A percentile compares a stretch with the other conserved stretches of the same genome.
These are phyloP conservation scores for Globisporangium perplexum DNA, from an alignment of 352 stramenopile species.

Conservation along the genomic window DNA sequence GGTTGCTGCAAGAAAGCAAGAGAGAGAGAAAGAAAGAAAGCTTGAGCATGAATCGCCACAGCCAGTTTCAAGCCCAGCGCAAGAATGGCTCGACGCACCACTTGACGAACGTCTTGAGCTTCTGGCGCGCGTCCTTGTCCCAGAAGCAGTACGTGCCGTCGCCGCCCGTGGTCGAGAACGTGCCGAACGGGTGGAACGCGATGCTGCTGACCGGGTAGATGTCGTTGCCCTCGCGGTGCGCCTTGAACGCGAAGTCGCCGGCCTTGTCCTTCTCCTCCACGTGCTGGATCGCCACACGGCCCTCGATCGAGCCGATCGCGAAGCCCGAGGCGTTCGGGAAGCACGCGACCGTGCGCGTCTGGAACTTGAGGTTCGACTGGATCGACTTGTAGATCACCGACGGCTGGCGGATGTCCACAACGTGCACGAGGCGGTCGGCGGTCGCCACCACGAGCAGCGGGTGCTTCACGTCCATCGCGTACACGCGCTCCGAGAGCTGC, in stretches of 20 bases:
- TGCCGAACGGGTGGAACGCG: conserved; percentile 90
- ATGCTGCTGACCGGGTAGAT: conserved; percentile 91
- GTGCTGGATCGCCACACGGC: conserved; percentile 88
- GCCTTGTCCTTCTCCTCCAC: conserved; percentile 79
- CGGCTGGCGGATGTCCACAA: conserved; percentile 83
- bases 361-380: conserved; percentile 81
- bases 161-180: conserved; percentile 94
- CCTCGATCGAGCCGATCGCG: conserved; percentile 89
- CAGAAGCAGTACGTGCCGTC: conserved; percentile 97
- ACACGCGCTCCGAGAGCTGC: conserved; percentile 91
- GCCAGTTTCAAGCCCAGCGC: no score
- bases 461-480: conserved; percentile 93
- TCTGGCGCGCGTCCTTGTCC: conserved; percentile 97
- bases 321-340: conserved; percentile 89
- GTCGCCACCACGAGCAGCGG: conserved; percentile 93
- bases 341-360: conserved; percentile 84
- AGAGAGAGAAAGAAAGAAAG: no score
- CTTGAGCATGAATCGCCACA: no score
- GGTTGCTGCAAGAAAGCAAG: conserved; percentile 37
- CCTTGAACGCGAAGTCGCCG: conserved; percentile 91
- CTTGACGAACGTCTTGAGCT: conserved; percentile 91
- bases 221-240: conserved; percentile 80
- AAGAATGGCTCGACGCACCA: no score
- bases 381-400: conserved; percentile 87
- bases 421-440: conserved; percentile 85